Percentiles rank a stretch among this genome's conserved stretches.
phyloP scores from a whole-genome alignment of 169 alveolate genomes.

The Plasmodium adleri region DNA sequence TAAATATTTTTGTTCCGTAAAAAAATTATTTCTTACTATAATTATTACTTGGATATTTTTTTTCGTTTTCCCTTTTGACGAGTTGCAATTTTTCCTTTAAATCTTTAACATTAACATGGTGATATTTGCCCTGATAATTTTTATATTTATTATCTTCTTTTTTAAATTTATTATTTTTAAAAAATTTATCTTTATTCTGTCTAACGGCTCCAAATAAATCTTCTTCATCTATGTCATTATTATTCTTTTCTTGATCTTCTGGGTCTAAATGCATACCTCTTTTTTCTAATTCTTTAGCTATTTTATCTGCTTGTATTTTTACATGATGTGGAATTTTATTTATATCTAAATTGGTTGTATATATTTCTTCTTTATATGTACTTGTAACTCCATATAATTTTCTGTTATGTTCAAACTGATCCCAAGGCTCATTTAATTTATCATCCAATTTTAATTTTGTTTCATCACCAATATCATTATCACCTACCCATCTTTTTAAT shows the following conservation, averaged over 20 bases:
- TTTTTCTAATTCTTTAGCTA: conserved; percentile 83
- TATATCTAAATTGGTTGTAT: conserved; percentile 83
- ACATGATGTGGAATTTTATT: conserved; percentile 82
- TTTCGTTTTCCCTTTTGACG: conserved; percentile 67
- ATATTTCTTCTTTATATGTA: conserved; percentile 82
- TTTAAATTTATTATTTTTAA: conserved; percentile 25
- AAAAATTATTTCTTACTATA: not conserved
- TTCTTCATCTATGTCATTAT: conserved; percentile 83
- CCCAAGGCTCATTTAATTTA: conserved; percentile 74
- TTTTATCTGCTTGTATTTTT: conserved; percentile 78
- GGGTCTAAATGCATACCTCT: conserved; percentile 78
- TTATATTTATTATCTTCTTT: conserved; percentile 50
- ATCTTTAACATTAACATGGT: conserved; percentile 38
- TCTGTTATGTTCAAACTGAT: conserved; percentile 71
- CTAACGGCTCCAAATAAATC: conserved; percentile 75
- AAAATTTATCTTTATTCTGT: conserved; percentile 44
- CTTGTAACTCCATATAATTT: conserved; percentile 69
- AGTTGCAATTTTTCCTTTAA: conserved; percentile 69
- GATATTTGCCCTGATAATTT: conserved; percentile 20
- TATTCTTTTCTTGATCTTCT: conserved; percentile 78
- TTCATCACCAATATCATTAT: conserved; percentile 8
- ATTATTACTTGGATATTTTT: conserved; percentile 64
- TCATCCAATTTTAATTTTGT: conserved; percentile 50
- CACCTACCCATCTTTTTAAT: conserved; percentile 76
- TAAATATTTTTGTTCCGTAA: not conserved